These are phyloP conservation scores for Fusarium nygamai DNA, from an alignment of 2,329 filamentous ascomycete genomes.

Conservation along the genomic window DNA sequence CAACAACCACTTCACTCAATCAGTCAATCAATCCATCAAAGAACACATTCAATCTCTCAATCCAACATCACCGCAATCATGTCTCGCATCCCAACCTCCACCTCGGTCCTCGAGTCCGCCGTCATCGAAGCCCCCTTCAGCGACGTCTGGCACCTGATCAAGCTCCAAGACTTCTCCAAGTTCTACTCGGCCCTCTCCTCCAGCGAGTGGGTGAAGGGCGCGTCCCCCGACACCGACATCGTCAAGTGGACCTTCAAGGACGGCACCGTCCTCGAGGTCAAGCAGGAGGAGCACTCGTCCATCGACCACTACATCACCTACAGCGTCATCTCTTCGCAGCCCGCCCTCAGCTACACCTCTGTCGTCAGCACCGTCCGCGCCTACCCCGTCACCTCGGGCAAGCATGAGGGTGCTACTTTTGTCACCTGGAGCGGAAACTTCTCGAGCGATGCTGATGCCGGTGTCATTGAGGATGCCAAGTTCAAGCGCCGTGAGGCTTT, in stretches of 20 bases:
- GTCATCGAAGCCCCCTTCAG: constrained; percentile 75
- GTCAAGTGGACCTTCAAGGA: constrained; percentile 78
- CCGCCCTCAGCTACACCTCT: constrained; percentile 71
- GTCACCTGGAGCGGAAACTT: constrained; percentile 77
- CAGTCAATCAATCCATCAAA: background rate
- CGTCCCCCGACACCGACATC: constrained; percentile 71
- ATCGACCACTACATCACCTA: constrained; percentile 82
- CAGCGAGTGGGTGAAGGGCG: constrained; percentile 71
- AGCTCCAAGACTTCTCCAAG: constrained; percentile 73
- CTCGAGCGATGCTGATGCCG: constrained; percentile 75
- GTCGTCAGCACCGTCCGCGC: constrained; percentile 74
- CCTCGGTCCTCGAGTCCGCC: constrained; percentile 71
- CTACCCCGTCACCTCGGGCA: constrained; percentile 73
- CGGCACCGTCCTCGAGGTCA: constrained; percentile 73
- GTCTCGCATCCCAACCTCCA: constrained; percentile 69
- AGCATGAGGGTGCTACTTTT: constrained; percentile 71
- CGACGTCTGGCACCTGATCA: constrained; percentile 78
- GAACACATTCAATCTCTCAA: background rate
- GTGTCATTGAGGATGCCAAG: constrained; percentile 78
- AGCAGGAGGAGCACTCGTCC: constrained; percentile 80
- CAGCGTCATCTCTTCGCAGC: constrained; percentile 73
- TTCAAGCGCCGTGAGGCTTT: constrained; percentile 80
- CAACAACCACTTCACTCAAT: constrained; percentile 3
- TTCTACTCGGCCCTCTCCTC: constrained; percentile 72
- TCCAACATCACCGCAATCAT: constrained; percentile 20